Conservation (phyloP, 202 grass and related monocot species). For the Setaria viridis region DNA sequence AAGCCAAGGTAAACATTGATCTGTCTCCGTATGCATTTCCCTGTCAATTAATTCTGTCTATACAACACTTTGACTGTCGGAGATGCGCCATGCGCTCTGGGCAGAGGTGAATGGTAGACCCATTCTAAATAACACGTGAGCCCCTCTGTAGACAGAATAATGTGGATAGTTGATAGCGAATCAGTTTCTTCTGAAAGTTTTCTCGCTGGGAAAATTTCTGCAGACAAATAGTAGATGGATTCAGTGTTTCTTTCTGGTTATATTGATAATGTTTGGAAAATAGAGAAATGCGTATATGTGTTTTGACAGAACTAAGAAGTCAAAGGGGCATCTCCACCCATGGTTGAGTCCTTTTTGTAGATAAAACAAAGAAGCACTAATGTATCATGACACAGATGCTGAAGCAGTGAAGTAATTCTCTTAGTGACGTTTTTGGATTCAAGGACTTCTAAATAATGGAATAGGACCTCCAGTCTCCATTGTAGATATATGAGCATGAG, state of each 20-base stretch:
- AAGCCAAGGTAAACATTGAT: conserved; percentile 57
- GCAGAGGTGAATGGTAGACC: conserved; percentile 1
- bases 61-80: not conserved
- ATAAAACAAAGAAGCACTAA: not conserved
- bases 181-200: not conserved
- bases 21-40: conserved; percentile 22
- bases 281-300: not conserved
- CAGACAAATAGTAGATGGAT: not conserved
- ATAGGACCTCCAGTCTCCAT: not conserved
- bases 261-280: not conserved
- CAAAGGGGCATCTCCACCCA: not conserved
- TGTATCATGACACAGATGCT: not conserved
- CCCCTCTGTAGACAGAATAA: not conserved
- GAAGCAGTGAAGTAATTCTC: not conserved
- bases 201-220: not conserved
- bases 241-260: not conserved
- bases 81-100: not conserved
- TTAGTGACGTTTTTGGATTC: no score
- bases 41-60: not conserved
- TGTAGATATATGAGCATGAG: not conserved
- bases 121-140: not conserved
- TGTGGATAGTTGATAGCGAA: not conserved
- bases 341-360: not conserved
- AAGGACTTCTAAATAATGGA: no score
- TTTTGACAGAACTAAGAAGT: not conserved